These are phyloP conservation scores for Pisolithus sp. DNA, from an alignment of 768 basidiomycete genomes.

Conservation along the genomic window DNA sequence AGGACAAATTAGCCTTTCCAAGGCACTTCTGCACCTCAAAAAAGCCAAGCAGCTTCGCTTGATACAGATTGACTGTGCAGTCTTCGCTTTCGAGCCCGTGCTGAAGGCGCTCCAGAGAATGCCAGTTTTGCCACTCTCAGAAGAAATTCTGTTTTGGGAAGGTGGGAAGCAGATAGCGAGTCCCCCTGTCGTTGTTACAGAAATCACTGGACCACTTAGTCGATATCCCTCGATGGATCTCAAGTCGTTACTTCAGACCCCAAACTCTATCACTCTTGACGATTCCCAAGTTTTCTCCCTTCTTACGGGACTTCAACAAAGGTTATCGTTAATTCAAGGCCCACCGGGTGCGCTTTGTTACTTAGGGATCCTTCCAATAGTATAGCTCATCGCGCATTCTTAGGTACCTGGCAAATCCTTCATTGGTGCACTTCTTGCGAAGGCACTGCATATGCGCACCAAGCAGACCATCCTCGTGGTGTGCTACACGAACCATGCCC, in stretches of 20 bases:
- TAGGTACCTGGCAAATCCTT: slow-evolving; percentile 75
- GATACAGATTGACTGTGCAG: slow-evolving; percentile 52
- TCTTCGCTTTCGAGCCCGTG: slow-evolving; percentile 60
- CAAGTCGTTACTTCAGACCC: slow-evolving; percentile 28
- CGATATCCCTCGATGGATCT: slow-evolving; percentile 36
- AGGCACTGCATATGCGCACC: slow-evolving; percentile 46
- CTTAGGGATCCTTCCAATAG: neutral
- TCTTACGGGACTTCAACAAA: slow-evolving; percentile 48
- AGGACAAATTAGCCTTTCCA: slow-evolving; percentile 32
- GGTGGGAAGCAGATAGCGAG: slow-evolving; percentile 12
- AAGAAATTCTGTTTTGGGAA: slow-evolving; percentile 53
- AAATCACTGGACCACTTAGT: slow-evolving; percentile 25
- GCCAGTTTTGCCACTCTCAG: slow-evolving; percentile 37
- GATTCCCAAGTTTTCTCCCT: slow-evolving; percentile 40
- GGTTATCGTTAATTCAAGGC: slow-evolving; percentile 59
- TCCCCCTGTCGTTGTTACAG: slow-evolving; percentile 3
- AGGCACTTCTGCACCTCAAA: slow-evolving; percentile 37
- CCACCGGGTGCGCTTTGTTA: slow-evolving; percentile 50
- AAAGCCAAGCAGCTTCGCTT: slow-evolving; percentile 33
- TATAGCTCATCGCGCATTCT: neutral
- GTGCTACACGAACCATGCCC: slow-evolving; percentile 70
- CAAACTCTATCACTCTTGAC: slow-evolving; percentile 44
- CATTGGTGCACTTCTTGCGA: slow-evolving; percentile 62
- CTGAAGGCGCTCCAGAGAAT: slow-evolving; percentile 49
- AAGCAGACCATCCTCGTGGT: slow-evolving; percentile 53